Evolutionary conservation across 257 asterid species (phyloP).

Genomic region (Solanum ossicruentum): DNA sequence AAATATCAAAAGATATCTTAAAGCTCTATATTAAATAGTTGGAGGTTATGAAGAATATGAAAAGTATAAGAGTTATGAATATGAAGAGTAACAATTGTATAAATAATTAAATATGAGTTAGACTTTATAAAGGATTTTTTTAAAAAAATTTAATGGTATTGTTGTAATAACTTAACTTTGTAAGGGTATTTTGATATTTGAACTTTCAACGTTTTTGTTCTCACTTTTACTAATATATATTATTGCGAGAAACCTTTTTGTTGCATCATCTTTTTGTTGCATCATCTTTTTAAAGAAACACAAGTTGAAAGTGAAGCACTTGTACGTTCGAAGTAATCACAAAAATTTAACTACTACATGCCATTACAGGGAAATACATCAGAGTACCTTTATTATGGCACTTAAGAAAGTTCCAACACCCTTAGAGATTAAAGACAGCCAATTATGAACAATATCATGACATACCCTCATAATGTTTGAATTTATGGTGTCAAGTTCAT

Average conservation of each 20-base stretch:
- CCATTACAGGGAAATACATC: neutral
- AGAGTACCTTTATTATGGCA: neutral
- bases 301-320: neutral
- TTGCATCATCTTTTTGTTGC: neutral
- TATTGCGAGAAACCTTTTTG: neutral
- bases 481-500: slow-evolving; percentile 60
- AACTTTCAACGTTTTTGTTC: no score
- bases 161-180: no score
- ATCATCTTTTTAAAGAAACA: neutral
- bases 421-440: neutral
- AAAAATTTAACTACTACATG: neutral
- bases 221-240: no score
- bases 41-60: no score
- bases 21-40: no score
- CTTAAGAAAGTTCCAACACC: neutral
- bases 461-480: slow-evolving; percentile 75
- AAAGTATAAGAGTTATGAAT: no score
- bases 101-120: no score
- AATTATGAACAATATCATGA: slow-evolving; percentile 1
- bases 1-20: no score
- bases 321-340: neutral
- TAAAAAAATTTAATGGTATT: no score
- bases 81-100: no score
- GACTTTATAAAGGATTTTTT: no score
- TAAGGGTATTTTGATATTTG: no score